A percentile compares a stretch with the other conserved stretches of the same genome.
Evolutionary conservation across 306 rosid species (phyloP).

Genomic region (Morella rubra): DNA sequence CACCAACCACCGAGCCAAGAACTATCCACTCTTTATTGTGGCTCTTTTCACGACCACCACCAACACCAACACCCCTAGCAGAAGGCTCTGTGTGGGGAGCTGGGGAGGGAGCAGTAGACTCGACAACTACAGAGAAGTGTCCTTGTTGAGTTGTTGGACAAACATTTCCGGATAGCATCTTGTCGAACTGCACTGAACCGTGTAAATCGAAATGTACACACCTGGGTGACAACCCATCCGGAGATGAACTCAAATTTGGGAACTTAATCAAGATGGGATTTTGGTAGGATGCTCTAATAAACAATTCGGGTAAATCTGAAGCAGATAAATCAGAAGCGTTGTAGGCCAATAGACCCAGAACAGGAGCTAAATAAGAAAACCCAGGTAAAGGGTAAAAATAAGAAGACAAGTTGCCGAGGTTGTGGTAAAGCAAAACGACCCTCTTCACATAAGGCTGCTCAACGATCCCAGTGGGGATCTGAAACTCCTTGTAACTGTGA

Average conservation of each 20-base stretch:
- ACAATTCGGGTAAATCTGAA: conserved; percentile 39
- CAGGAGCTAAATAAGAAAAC: conserved; percentile 48
- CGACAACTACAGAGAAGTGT: conserved; percentile 51
- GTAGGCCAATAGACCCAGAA: conserved; percentile 54
- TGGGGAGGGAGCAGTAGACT: conserved; percentile 32
- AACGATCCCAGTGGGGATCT: conserved; percentile 50
- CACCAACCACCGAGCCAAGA: conserved; percentile 34
- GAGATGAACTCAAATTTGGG: conserved; percentile 16
- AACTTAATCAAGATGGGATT: conserved; percentile 44
- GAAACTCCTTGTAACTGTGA: conserved; percentile 43
- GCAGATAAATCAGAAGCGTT: conserved; percentile 41
- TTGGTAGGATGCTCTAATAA: conserved; percentile 29
- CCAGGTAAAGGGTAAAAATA: conserved; percentile 50
- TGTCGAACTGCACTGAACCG: conserved; percentile 46
- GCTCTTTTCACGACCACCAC: background rate
- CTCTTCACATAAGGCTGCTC: conserved; percentile 50
- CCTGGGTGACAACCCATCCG: conserved; percentile 25
- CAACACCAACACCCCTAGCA: background rate
- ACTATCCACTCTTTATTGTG: conserved; percentile 25
- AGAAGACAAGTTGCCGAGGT: conserved; percentile 53
- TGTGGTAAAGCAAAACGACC: conserved; percentile 53
- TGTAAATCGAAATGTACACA: conserved; percentile 52
- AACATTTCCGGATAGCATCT: conserved; percentile 30
- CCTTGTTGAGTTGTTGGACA: conserved; percentile 49
- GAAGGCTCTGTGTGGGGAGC: conserved; percentile 22